phyloP scores from a whole-genome alignment of 2,329 filamentous ascomycete genomes.

The Alternaria brassicicola region DNA sequence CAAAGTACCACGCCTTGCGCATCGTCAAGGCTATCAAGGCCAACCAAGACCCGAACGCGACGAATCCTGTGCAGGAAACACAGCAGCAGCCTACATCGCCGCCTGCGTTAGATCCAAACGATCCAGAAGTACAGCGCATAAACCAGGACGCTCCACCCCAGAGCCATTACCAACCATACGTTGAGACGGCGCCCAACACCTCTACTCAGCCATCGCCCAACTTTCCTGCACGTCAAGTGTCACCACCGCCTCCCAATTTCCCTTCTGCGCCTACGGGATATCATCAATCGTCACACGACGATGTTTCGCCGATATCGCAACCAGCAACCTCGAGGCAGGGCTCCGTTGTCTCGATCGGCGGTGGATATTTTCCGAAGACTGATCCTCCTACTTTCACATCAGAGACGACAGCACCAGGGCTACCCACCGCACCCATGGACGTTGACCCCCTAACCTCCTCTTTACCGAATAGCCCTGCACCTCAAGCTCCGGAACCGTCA shows the following conservation, averaged over 20 bases:
- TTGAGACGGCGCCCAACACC: slow-evolving; percentile 67
- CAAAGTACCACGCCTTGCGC: slow-evolving; percentile 91
- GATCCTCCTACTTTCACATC: slow-evolving; percentile 55
- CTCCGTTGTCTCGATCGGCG: slow-evolving; percentile 55
- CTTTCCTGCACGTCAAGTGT: slow-evolving; percentile 52
- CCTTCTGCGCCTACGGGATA: slow-evolving; percentile 42
- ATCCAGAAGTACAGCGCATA: slow-evolving; percentile 67
- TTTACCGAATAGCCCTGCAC: slow-evolving; percentile 24
- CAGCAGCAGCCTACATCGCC: slow-evolving; percentile 44
- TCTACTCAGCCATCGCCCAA: slow-evolving; percentile 53
- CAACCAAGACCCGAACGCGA: slow-evolving; percentile 88
- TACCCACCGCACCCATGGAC: slow-evolving; percentile 46
- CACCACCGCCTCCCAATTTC: slow-evolving; percentile 52
- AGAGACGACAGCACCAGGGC: slow-evolving; percentile 41
- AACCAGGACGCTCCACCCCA: slow-evolving; percentile 44
- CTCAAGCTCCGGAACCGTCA: slow-evolving; percentile 31
- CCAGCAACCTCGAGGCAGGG: slow-evolving; percentile 52
- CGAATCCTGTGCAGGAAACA: slow-evolving; percentile 74
- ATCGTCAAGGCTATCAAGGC: slow-evolving; percentile 91
- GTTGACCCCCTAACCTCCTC: slow-evolving; percentile 35
- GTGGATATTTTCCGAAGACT: slow-evolving; percentile 63
- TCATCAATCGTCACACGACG: slow-evolving; percentile 49
- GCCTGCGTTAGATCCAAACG: slow-evolving; percentile 64
- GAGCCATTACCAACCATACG: slow-evolving; percentile 55
- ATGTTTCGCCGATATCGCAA: slow-evolving; percentile 61